Evolutionary conservation across 208 protist genomes (phyloP), one percentile per base, ranked within the genome.

Genomic region (Trypanosoma scelopori): DNA sequence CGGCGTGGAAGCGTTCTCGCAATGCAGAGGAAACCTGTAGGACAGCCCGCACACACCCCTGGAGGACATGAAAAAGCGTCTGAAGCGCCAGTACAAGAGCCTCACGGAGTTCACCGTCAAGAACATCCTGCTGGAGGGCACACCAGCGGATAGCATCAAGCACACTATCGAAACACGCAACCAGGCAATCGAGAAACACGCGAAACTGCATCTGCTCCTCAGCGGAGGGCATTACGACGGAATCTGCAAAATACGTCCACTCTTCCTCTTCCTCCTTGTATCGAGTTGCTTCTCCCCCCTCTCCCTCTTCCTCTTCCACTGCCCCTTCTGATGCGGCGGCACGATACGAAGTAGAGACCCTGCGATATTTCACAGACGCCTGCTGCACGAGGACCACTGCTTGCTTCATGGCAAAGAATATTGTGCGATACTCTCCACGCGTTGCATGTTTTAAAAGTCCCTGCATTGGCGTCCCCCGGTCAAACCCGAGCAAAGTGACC

Each of bases 381-480:
- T 69, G 62, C 66, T 87, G 71, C 59, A 91, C 61, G 55, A 89
- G 81, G 35, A 83, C 32, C 25, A 74, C 75, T n/a, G 77, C 82
- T 69, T 93, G 87, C 71, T 87, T 86, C 25, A 93, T 30, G 1
- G 74, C 87, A 65, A 89, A 91, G 7, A 81, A 66, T 41, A 84
- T 53, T 23, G 71, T 68, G 35, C 87, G 81, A 55, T 84, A 87
- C 64, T 85, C 76, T 20, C 82, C 80, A 5, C 80, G 72, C 4
- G 78, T 77, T 16, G 85, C 73, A 45, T 74, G 55, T n/a, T 49
- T 23, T 1, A 94, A 62, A 32, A 89, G 49, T 6, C 78, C 85
- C 0, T 70, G 67, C 32, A 91, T 41, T 1, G 61, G 60, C 28
- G 71, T 77, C 3, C 71, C 75, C 23, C 85, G 78, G 32, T 70